A percentile compares a stretch with the other conserved stretches of the same genome.
phyloP scores from a whole-genome alignment of 768 basidiomycete genomes.

The Russula brevipes region DNA sequence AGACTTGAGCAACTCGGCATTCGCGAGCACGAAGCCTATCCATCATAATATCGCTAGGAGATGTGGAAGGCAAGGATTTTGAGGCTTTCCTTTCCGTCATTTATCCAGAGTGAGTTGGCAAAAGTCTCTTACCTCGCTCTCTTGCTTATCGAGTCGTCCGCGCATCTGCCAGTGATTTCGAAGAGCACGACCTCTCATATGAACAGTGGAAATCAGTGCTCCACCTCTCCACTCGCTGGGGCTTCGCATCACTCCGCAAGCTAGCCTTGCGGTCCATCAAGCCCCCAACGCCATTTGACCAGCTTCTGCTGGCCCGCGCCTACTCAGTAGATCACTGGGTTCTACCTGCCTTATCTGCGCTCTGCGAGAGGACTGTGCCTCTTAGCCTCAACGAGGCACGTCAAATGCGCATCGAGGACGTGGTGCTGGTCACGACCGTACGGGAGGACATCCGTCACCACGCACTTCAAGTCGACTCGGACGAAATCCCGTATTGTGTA shows the following conservation, averaged over 20 bases:
- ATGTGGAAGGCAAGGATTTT: slow-evolving; percentile 20
- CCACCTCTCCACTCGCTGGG: slow-evolving; percentile 24
- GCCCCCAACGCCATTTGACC: slow-evolving; percentile 24
- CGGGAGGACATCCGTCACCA: slow-evolving; percentile 22
- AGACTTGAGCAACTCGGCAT: slow-evolving; percentile 12
- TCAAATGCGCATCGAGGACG: slow-evolving; percentile 20
- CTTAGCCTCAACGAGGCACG: slow-evolving; percentile 20
- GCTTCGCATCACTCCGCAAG: slow-evolving; percentile 22
- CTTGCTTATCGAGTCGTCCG: background rate
- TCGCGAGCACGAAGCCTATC: slow-evolving; percentile 13
- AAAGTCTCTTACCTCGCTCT: background rate
- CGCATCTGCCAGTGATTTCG: slow-evolving; percentile 13
- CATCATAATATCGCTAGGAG: slow-evolving; percentile 15
- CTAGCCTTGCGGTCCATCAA: slow-evolving; percentile 20
- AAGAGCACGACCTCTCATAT: slow-evolving; percentile 11
- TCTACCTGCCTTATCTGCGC: slow-evolving; percentile 12
- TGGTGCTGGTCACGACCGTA: slow-evolving; percentile 17
- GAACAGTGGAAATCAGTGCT: slow-evolving; percentile 26
- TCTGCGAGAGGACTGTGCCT: slow-evolving; percentile 18
- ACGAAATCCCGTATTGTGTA: slow-evolving; percentile 10
- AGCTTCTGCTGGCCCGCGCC: slow-evolving; percentile 18
- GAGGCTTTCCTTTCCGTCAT: slow-evolving; percentile 25
- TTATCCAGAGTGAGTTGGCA: slow-evolving; percentile 23
- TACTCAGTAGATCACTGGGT: slow-evolving; percentile 22
- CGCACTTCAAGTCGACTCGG: slow-evolving; percentile 4